Evolutionary conservation across 768 basidiomycete genomes (phyloP), one percentile per base, ranked within the genome.

Genomic region (Trametes gibbosa): DNA sequence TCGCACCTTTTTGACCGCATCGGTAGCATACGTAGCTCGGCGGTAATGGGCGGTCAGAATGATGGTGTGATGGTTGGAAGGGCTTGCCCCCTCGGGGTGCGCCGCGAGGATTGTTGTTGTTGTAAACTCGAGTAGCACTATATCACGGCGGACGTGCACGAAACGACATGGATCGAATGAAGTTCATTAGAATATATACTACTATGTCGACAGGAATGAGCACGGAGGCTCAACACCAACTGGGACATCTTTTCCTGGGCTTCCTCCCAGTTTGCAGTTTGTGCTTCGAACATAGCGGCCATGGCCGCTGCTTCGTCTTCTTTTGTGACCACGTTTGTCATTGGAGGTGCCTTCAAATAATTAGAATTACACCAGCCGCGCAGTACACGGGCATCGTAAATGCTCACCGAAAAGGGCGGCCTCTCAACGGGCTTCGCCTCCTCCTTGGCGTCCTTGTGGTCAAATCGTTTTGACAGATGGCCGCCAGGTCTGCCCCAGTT

Each of bases 201-300:
- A 88, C 84, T 86, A 87, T 82, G 76, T 73, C 75, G 69, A 72
- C 83, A 75, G 81, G 78, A 76, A 80, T 73, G 77, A 78, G 77
- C 72, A 72, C 69, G 68, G 67, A 73, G 71, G 81, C 80, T 79
- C 77, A 76, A 84, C 79, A 95, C 95, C 80, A 81, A 99, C 97
- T 93, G 88, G 72, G 95, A 90, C 95, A 99, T 98, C 83, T 96
- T 94, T 82, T 98, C 95, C 78, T 98, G 94, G 70, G 95, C 89
- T 83, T 95, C 91, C 79, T 97, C 90, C 97, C 96, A 99, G 75
- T 95, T 92, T 63, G 91, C 87, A 40, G 87, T 86, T 75, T 94
- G 91, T 60, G 90, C 90, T 74, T 92, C 89, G 73, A 98, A 95
- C 92, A 99, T 97, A 66, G 95, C 95, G n/a, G 89, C 90, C 81